Evolutionary conservation across 2,329 filamentous ascomycete genomes (phyloP).

Genomic region (Ascochyta rabiei): DNA sequence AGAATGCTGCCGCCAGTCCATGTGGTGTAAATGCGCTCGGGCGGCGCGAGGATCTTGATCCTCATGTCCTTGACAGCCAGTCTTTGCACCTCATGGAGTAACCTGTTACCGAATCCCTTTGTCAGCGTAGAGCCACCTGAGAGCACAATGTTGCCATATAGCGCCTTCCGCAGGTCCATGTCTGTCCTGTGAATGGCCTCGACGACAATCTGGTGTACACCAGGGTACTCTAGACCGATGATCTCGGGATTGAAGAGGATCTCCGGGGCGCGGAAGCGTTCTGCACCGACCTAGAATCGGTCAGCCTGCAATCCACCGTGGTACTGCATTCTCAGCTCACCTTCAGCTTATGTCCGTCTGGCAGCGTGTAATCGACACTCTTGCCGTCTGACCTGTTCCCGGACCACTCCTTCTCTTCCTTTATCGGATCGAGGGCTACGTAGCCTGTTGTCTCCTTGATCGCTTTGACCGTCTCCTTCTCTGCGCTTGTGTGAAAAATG

Average conservation of each 20-base stretch:
- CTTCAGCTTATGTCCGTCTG: constrained; percentile 93
- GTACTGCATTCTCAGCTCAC: constrained; percentile 52
- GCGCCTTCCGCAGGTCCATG: constrained; percentile 88
- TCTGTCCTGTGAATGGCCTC: constrained; percentile 95
- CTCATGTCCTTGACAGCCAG: constrained; percentile 98
- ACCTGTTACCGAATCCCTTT: constrained; percentile 92
- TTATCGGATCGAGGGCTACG: constrained; percentile 85
- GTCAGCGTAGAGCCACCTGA: constrained; percentile 95
- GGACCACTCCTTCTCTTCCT: constrained; percentile 96
- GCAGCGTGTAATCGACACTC: constrained; percentile 83
- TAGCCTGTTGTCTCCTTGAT: constrained; percentile 97
- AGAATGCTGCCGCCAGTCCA: constrained; percentile 99
- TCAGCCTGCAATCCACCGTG: constrained; percentile 27
- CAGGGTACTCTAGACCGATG: constrained; percentile 94
- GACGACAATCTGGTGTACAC: constrained; percentile 96
- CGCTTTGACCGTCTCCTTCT: constrained; percentile 97
- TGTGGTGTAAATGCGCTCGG: constrained; percentile 96
- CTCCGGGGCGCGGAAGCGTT: constrained; percentile 94
- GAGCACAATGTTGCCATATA: constrained; percentile 96
- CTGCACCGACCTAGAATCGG: constrained; percentile 74
- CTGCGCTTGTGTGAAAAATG: constrained; percentile 95
- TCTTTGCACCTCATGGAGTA: constrained; percentile 89
- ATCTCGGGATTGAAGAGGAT: constrained; percentile 98
- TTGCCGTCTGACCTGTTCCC: constrained; percentile 77
- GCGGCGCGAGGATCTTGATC: constrained; percentile 98